Evolutionary conservation across 441 rosid species (phyloP).

Genomic region (Breynia disticha): DNA sequence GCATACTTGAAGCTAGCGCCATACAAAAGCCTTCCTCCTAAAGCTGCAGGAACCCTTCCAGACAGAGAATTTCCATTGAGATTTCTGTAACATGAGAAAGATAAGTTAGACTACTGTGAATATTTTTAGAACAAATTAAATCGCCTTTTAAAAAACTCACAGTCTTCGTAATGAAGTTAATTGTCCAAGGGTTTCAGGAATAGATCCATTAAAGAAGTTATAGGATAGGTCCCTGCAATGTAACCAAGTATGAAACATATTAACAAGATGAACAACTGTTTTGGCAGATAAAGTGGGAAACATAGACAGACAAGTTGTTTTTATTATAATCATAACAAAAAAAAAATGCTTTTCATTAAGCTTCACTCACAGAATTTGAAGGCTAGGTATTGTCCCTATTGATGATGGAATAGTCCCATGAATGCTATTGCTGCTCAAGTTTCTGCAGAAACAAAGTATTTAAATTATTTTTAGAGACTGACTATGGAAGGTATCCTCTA

Average conservation of each 20-base stretch:
- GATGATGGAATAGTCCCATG: conserved; percentile 75
- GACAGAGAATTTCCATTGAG: conserved; percentile 84
- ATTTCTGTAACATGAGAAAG: conserved; percentile 45
- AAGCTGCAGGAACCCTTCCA: conserved; percentile 86
- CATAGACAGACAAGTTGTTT: no score
- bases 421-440: conserved; percentile 78
- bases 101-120: conserved; percentile 8
- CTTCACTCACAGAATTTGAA: conserved; percentile 64
- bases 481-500: no score
- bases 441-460: conserved; percentile 38
- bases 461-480: no score
- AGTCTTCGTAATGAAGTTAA: conserved; percentile 59
- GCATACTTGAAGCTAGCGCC: conserved; percentile 95
- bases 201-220: conserved; percentile 72
- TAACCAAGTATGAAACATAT: conserved; percentile 3
- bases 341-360: neutral
- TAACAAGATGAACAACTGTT: neutral
- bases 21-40: conserved; percentile 88
- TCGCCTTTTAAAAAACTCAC: conserved; percentile 34
- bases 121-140: neutral
- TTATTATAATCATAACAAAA: no score
- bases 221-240: conserved; percentile 79
- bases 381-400: conserved; percentile 53
- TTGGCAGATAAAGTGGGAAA: conserved; percentile 1
- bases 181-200: conserved; percentile 85